These are phyloP conservation scores for Penicillium thymicola DNA, from an alignment of 2,329 filamentous ascomycete species.

Conservation along the genomic window DNA sequence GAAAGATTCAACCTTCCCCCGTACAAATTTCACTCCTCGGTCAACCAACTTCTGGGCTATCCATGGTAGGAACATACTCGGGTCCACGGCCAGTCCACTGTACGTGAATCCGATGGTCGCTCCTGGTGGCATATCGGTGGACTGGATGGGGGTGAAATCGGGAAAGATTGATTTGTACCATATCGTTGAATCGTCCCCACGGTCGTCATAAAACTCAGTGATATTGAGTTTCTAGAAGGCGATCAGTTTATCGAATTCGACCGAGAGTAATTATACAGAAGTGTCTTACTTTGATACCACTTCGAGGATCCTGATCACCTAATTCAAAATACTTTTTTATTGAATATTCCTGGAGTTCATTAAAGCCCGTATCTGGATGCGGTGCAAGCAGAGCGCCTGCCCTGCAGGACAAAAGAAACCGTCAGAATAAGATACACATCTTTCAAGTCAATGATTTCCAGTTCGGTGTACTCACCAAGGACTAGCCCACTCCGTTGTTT, in stretches of 20 bases:
- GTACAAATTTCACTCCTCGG: neutral
- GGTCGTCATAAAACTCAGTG: neutral
- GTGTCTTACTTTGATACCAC: neutral
- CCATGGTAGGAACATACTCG: neutral
- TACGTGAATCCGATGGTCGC: neutral
- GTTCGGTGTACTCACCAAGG: neutral
- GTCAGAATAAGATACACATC: neutral
- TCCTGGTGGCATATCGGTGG: neutral
- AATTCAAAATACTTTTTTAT: neutral
- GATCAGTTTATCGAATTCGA: neutral
- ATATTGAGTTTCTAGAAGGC: neutral
- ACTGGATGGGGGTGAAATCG: neutral
- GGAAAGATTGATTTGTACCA: neutral
- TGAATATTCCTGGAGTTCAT: neutral
- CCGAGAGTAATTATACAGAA: neutral
- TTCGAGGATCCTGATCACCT: neutral
- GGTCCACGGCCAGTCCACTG: neutral
- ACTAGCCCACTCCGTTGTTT: neutral
- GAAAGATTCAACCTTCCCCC: neutral
- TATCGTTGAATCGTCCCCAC: neutral
- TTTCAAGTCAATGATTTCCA: neutral
- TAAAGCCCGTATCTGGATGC: neutral
- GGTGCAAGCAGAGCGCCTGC: neutral
- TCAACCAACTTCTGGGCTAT: neutral
- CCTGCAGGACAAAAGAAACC: neutral